Evolutionary conservation across 1,284 basidiomycete species (phyloP).

Genomic region (Cutaneotrichosporon dermatis): DNA sequence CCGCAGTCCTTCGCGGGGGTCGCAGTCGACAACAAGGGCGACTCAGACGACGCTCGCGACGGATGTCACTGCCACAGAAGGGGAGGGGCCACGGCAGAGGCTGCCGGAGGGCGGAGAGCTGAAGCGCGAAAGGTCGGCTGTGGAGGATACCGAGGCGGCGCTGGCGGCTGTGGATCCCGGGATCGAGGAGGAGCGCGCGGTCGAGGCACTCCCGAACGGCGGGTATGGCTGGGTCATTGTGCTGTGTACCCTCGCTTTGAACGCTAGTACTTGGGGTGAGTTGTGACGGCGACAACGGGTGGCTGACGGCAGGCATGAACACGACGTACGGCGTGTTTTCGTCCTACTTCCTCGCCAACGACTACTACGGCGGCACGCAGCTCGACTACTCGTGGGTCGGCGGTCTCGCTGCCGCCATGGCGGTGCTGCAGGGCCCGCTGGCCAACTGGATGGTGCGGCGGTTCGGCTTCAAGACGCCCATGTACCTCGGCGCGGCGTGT

Average conservation of each 20-base stretch:
- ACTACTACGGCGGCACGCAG: conserved; percentile 47
- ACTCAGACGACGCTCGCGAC: too few relatives aligned
- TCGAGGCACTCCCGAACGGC: conserved; percentile 16
- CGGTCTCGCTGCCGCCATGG: conserved; percentile 44
- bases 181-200: conserved; percentile 1
- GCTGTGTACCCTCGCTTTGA: conserved; percentile 37
- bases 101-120: not conserved
- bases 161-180: not conserved
- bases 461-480: conserved; percentile 40
- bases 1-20: too few relatives aligned
- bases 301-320: conserved; percentile 40
- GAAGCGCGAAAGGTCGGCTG: not conserved
- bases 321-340: conserved; percentile 52
- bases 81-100: too few relatives aligned
- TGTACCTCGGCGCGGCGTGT: conserved; percentile 35
- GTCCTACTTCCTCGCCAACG: conserved; percentile 47
- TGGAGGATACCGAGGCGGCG: conserved; percentile 1
- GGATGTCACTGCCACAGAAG: too few relatives aligned
- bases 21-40: too few relatives aligned
- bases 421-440: conserved; percentile 44
- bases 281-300: not conserved
- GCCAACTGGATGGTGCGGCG: conserved; percentile 42
- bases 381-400: conserved; percentile 51
- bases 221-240: conserved; percentile 52
- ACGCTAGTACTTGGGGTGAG: conserved; percentile 41